Evolutionary conservation across 306 rosid genomes (phyloP).

Genomic region (Rosa rugosa): DNA sequence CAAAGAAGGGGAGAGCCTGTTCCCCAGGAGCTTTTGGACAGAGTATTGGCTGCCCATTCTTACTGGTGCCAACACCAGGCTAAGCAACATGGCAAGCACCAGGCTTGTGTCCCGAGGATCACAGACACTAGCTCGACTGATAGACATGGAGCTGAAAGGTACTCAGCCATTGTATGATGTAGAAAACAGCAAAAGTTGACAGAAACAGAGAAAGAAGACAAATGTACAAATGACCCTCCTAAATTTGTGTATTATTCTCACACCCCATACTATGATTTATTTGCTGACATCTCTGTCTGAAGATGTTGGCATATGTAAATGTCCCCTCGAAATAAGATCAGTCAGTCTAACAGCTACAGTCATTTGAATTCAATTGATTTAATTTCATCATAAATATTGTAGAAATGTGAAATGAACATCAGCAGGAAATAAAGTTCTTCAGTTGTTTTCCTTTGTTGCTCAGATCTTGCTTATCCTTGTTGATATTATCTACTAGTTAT

Average conservation of each 20-base stretch:
- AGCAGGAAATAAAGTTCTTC: constrained; percentile 17
- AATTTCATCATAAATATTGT: constrained; percentile 16
- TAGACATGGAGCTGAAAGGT: constrained; percentile 35
- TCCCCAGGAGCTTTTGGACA: constrained; percentile 80
- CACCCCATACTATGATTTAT: constrained; percentile 48
- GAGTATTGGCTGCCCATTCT: constrained; percentile 85
- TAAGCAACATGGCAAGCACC: constrained; percentile 64
- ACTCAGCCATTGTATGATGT: constrained; percentile 45
- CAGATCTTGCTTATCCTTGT: neutral
- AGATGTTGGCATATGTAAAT: constrained; percentile 74
- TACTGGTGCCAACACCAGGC: constrained; percentile 80
- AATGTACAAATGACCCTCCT: constrained; percentile 61
- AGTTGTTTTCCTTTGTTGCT: neutral
- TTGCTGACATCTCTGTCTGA: constrained; percentile 39
- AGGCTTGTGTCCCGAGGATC: constrained; percentile 42
- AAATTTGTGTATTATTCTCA: constrained; percentile 64
- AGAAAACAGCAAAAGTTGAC: constrained; percentile 41
- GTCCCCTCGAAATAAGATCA: constrained; percentile 55
- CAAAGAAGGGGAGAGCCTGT: constrained; percentile 97
- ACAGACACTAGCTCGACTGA: constrained; percentile 43
- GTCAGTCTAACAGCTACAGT: constrained; percentile 35
- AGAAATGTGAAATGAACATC: constrained; percentile 25
- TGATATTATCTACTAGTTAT: neutral
- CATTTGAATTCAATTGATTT: constrained; percentile 38
- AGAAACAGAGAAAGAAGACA: constrained; percentile 38